A percentile compares a stretch with the other conserved stretches of the same genome.
Conservation (phyloP, 139 green algal species). For the Edaphochlamys debaryana region DNA sequence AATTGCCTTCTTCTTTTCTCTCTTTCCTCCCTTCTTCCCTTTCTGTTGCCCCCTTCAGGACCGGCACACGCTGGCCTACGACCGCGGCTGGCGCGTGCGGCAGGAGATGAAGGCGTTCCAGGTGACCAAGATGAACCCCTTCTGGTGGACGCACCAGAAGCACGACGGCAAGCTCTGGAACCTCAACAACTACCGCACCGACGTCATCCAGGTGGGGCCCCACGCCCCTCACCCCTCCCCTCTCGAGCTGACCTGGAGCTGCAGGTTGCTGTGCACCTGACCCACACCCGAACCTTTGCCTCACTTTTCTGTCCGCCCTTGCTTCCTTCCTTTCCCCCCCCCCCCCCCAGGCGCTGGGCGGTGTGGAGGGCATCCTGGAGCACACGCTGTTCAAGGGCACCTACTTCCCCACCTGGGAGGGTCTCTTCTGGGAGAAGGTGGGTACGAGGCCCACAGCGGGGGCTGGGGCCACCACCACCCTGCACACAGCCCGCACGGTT, state of each 20-base stretch:
- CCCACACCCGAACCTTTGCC: too few relatives aligned
- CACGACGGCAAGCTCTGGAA: constrained; percentile 99
- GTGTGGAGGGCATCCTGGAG: constrained; percentile 99
- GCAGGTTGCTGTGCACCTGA: too few relatives aligned
- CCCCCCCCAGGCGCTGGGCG: constrained; percentile 88
- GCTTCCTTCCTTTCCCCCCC: too few relatives aligned
- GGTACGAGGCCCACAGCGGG: too few relatives aligned
- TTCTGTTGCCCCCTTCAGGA: constrained; percentile 76
- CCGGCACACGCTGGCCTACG: constrained; percentile 98
- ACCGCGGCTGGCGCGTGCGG: constrained; percentile 98
- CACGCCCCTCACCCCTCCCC: too few relatives aligned
- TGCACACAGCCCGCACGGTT: too few relatives aligned
- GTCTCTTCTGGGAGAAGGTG: constrained; percentile 99
- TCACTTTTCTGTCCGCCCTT: constrained; percentile 32
- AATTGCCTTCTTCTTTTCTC: background rate
- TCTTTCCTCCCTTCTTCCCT: background rate
- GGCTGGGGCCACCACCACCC: too few relatives aligned
- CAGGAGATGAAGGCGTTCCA: constrained; percentile 98
- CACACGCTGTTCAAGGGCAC: constrained; percentile 99
- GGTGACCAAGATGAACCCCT: constrained; percentile 89
- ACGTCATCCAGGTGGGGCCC: constrained; percentile 87
- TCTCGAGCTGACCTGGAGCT: too few relatives aligned
- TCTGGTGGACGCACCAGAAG: constrained; percentile 99
- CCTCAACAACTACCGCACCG: constrained; percentile 98
- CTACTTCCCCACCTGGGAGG: constrained; percentile 99